Percentiles rank a stretch among this genome's conserved stretches.
These are phyloP conservation scores for Schizophyllum commune DNA, from an alignment of 1,284 basidiomycete genomes.

Conservation along the genomic window DNA sequence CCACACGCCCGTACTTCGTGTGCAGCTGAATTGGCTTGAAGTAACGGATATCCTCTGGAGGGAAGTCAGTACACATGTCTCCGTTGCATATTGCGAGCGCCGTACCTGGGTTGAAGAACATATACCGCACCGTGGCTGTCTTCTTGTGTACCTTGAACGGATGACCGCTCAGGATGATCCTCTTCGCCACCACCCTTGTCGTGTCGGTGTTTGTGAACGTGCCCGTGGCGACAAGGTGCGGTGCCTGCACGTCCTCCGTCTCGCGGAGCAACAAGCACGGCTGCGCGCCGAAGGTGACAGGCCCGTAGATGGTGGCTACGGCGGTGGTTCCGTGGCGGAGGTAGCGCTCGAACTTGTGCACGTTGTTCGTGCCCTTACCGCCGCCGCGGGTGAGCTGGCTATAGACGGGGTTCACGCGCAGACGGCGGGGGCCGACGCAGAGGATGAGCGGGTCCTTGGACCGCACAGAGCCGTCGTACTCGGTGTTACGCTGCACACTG, in stretches of 20 bases:
- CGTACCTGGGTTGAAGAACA: slow-evolving; percentile 91
- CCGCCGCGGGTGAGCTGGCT: slow-evolving; percentile 90
- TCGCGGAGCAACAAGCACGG: slow-evolving; percentile 72
- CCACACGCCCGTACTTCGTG: slow-evolving; percentile 89
- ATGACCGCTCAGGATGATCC: slow-evolving; percentile 90
- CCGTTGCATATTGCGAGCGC: too few relatives aligned
- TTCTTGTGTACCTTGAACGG: slow-evolving; percentile 98
- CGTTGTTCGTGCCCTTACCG: slow-evolving; percentile 88
- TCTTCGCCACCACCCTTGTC: slow-evolving; percentile 87
- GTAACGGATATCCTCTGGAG: slow-evolving; percentile 81
- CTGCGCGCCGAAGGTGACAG: slow-evolving; percentile 84
- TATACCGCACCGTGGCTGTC: slow-evolving; percentile 95
- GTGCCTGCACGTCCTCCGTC: slow-evolving; percentile 58
- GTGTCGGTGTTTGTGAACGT: slow-evolving; percentile 86
- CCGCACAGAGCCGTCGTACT: slow-evolving; percentile 81
- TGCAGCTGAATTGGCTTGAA: slow-evolving; percentile 91
- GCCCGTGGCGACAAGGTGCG: slow-evolving; percentile 86
- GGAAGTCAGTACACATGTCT: too few relatives aligned
- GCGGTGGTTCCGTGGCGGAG: slow-evolving; percentile 75
- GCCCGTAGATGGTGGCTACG: slow-evolving; percentile 85
- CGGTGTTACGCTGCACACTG: slow-evolving; percentile 91
- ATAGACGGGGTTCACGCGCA: slow-evolving; percentile 82
- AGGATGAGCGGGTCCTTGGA: slow-evolving; percentile 93
- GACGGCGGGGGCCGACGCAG: slow-evolving; percentile 83
- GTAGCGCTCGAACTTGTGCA: slow-evolving; percentile 96